Evolutionary conservation across 23 red algal genomes (phyloP), one percentile per base, ranked within the genome.

Genomic region (Gracilaria gracilis): DNA sequence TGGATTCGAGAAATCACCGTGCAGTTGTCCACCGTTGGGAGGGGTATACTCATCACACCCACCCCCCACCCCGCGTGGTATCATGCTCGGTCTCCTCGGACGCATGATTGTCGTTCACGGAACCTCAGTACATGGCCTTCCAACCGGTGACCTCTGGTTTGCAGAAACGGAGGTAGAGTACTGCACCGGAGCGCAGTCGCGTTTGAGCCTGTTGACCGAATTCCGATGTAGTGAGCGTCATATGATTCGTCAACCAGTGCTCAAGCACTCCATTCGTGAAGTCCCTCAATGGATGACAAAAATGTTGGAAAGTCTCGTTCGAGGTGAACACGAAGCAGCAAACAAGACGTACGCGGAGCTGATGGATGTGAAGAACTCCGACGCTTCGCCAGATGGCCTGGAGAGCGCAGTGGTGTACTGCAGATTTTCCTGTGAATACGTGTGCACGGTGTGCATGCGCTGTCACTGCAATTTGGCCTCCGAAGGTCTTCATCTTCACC

Each of bases 1-100:
- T 75, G 69, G 69, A 75, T 75, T 75, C 69, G 69, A 75, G 69
- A 75, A 75, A 25, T 75, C 69, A 75, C 69, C n/a, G 69, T 75
- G 23, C 69, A 75, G n/a, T 29, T 75, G 21, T 24, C 24, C 17
- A 42, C 4, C 69, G 11, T 48, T 17, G 69, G 19, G 1, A 42
- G 69, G 14, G 69, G 69, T n/a, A 27, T 75, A 7, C 17, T 75
- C 37, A 42, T 75, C 29, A 75, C 69, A 2, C 69, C 69, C 36
- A 75, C n/a, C 69, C 6, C 69, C 69, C 23, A 75, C 69, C 14
- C 69, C 69, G 15, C 35, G 69, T 24, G 69, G 69, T 19, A 46
- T 75, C n/a, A 44, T 75, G 69, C 11, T 75, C 1, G 69, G 69
- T 36, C 6, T 75, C 23, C 1, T 75, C 20, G 69, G 69, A 75